Evolutionary conservation across 805 yeast species (phyloP), one percentile per base, ranked within the genome.

Genomic region (Ogataea henricii): DNA sequence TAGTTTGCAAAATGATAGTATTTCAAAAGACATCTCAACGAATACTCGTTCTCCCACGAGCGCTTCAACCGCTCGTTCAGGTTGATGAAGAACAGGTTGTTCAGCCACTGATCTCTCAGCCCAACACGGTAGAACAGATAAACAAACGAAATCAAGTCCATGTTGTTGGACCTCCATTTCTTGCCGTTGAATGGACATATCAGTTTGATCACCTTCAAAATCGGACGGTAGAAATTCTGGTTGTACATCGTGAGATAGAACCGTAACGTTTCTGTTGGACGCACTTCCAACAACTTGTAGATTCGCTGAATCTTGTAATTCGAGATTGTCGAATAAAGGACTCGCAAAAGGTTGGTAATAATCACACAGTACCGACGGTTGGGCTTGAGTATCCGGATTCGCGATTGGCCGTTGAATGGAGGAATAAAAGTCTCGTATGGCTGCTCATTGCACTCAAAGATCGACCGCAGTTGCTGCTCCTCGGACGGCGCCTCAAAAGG

Each of bases 81-180:
- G 63, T 89, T 96, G 49, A 80, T 77, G 13, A 83, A 57, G 59
- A 89, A 96, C 53, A 79, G 78, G 0, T 96, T 96, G n/a, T 83
- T 83, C 23, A 92, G 74, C 98, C 98, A 92, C 52, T 83, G 85
- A 62, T 92, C 99, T 51, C 82, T 77, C 40, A 92, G 65, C 14
- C 83, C 80, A 32, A 90, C 71, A 56, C 82, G 79, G 57, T 88
- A 79, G 60, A 89, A 83, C 22, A 94, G 64, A 59, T 87, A 92
- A 2, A 92, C 90, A 51, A 88, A 83, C 0, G 97, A 89, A 4
- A 92, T 87, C 39, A 94, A 72, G 55, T 91, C 97, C 97, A 94
- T 92, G 63, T 92, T 94, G 53, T 83, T 80, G 12, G 90, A 79
- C 57, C 90, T 83, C 99, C 99, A 92, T 65, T 91, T 90, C 50